These are phyloP conservation scores for Phytophthora sp. DNA, from an alignment of 352 stramenopile genomes.

Conservation along the genomic window DNA sequence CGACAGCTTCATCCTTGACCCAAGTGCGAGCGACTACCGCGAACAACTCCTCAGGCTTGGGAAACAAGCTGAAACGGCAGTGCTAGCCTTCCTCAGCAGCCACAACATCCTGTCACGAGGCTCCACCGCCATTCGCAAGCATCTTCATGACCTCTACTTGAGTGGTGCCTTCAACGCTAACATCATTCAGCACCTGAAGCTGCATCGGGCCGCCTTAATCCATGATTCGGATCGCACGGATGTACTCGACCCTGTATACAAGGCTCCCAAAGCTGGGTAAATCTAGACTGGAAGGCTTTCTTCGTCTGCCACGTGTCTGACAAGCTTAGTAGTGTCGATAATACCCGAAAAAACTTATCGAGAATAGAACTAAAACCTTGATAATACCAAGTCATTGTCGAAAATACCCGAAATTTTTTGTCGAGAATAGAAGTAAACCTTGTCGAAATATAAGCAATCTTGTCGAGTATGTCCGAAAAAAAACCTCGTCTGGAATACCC, in stretches of 20 bases:
- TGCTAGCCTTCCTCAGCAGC: slow-evolving; percentile 3
- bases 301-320: background rate
- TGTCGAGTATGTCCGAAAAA: background rate
- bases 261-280: background rate
- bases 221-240: slow-evolving; percentile 5
- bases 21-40: background rate
- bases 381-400: too few relatives aligned
- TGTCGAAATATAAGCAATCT: background rate
- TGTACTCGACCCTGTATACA: background rate
- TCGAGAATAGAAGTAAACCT: background rate
- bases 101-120: background rate
- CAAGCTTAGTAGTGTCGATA: background rate
- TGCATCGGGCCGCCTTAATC: background rate
- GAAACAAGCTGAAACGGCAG: too few relatives aligned
- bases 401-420: background rate
- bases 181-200: background rate
- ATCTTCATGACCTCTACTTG: background rate
- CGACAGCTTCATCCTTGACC: slow-evolving; percentile 13
- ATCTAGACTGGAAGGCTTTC: too few relatives aligned
- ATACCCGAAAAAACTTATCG: background rate
- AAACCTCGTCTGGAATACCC: background rate
- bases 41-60: slow-evolving; percentile 10
- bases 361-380: background rate
- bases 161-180: background rate
- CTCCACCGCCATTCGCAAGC: slow-evolving; percentile 4